phyloP scores from a whole-genome alignment of 139 green algal genomes.

The Diplosphaera chodatii region DNA sequence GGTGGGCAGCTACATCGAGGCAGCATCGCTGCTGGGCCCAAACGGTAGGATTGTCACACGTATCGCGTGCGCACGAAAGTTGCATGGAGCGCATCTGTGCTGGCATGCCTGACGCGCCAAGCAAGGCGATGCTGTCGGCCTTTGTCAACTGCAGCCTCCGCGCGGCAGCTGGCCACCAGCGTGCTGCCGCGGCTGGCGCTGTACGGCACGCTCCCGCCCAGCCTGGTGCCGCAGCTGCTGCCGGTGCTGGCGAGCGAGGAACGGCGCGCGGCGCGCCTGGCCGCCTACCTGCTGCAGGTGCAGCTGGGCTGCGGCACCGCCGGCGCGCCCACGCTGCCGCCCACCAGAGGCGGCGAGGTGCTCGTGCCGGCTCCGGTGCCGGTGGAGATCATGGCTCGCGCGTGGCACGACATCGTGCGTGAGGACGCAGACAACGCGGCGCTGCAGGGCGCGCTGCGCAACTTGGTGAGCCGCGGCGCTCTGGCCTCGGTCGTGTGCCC shows the following conservation, averaged over 20 bases:
- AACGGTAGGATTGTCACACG: too few relatives aligned
- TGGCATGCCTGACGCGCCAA: too few relatives aligned
- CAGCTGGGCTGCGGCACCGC: slow-evolving; percentile 46
- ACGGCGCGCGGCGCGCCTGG: slow-evolving; percentile 24
- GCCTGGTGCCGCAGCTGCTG: slow-evolving; percentile 28
- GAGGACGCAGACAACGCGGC: background rate
- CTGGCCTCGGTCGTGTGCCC: too few relatives aligned
- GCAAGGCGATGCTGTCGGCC: too few relatives aligned
- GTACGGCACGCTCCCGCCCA: slow-evolving; percentile 26
- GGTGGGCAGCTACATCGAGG: background rate
- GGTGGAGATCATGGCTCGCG: slow-evolving; percentile 20
- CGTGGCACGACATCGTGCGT: slow-evolving; percentile 23
- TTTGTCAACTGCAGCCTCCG: background rate
- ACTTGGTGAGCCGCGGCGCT: background rate
- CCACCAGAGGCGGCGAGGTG: background rate
- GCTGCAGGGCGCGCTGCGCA: background rate
- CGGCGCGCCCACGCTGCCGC: slow-evolving; percentile 36
- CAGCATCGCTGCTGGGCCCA: background rate
- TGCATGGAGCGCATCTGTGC: too few relatives aligned
- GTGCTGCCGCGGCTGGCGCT: slow-evolving; percentile 27
- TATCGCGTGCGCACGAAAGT: too few relatives aligned
- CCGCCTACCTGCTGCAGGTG: slow-evolving; percentile 51
- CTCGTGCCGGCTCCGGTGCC: slow-evolving; percentile 29
- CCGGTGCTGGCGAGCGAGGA: slow-evolving; percentile 8
- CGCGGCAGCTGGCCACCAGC: slow-evolving; percentile 2